A percentile compares a stretch with the other conserved stretches of the same genome.
These are phyloP conservation scores for Globisporangium abappressorium DNA, from an alignment of 352 stramenopile species.

Conservation along the genomic window DNA sequence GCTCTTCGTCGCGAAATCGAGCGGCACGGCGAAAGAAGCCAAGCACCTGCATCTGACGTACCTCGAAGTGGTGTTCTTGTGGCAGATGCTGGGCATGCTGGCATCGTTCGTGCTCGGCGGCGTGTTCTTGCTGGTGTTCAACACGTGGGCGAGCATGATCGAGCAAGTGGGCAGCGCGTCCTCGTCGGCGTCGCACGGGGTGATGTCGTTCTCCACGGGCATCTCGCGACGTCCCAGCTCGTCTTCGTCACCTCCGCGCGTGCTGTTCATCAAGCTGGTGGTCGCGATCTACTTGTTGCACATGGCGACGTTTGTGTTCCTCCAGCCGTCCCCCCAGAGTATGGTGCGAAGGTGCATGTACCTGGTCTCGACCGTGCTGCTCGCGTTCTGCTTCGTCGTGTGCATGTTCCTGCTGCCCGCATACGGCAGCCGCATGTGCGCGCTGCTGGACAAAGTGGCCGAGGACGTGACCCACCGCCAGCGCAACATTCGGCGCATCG, in stretches of 20 bases:
- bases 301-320: constrained; percentile 41
- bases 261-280: constrained; percentile 58
- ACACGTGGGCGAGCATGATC: constrained; percentile 66
- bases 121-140: constrained; percentile 62
- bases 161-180: constrained; percentile 37
- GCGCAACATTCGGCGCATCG: constrained; percentile 59
- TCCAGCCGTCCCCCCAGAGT: constrained; percentile 26
- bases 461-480: constrained; percentile 47
- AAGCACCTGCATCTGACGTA: constrained; percentile 57
- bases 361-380: constrained; percentile 40
- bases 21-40: constrained; percentile 33
- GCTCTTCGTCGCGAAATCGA: constrained; percentile 36
- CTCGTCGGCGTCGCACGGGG: not conserved
- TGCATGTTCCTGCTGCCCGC: constrained; percentile 50
- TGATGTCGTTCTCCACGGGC: constrained; percentile 3
- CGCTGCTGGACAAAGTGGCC: constrained; percentile 50
- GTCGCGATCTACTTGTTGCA: constrained; percentile 46
- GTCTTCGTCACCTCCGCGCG: constrained; percentile 26
- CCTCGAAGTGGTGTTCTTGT: constrained; percentile 51
- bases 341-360: constrained; percentile 38
- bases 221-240: constrained; percentile 4
- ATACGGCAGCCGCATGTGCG: constrained; percentile 54
- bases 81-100: constrained; percentile 46
- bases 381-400: constrained; percentile 46
- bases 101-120: constrained; percentile 40